These are phyloP conservation scores for Rhynchosporium secalis DNA, from an alignment of 2,329 filamentous ascomycete genomes.

Conservation along the genomic window DNA sequence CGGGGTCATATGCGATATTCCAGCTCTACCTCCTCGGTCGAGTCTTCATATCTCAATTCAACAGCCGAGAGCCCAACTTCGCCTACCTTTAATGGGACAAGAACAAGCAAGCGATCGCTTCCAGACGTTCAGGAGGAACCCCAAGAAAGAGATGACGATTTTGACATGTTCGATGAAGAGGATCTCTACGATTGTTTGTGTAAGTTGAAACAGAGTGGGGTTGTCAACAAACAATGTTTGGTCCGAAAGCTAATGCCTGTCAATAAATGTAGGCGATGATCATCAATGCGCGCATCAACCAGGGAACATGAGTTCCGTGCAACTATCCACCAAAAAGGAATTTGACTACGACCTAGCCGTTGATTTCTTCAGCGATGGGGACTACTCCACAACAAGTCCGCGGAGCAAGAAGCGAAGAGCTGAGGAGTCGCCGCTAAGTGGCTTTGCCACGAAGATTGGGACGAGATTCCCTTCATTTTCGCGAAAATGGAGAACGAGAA, in stretches of 20 bases:
- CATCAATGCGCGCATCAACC: slow-evolving; percentile 58
- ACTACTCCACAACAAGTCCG: slow-evolving; percentile 48
- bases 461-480: slow-evolving; percentile 57
- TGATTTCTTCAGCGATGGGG: slow-evolving; percentile 65
- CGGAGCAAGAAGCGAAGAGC: slow-evolving; percentile 58
- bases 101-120: slow-evolving; percentile 65
- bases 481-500: slow-evolving; percentile 54
- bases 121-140: slow-evolving; percentile 86
- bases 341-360: slow-evolving; percentile 63
- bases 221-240: slow-evolving; percentile 20
- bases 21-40: slow-evolving; percentile 78
- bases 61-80: slow-evolving; percentile 57
- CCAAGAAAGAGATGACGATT: slow-evolving; percentile 64
- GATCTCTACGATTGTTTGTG: slow-evolving; percentile 70
- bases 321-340: slow-evolving; percentile 47
- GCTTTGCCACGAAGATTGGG: slow-evolving; percentile 65
- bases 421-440: slow-evolving; percentile 60
- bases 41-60: slow-evolving; percentile 53
- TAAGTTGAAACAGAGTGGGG: slow-evolving; percentile 49
- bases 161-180: slow-evolving; percentile 50
- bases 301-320: slow-evolving; percentile 37
- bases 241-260: slow-evolving; percentile 31
- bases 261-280: slow-evolving; percentile 54
- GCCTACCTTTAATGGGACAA: slow-evolving; percentile 52
- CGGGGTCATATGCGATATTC: slow-evolving; percentile 64